A percentile compares a stretch with the other conserved stretches of the same genome.
Evolutionary conservation across 2,329 filamentous ascomycete genomes (phyloP).

Genomic region (Taxawa tesnikishii): DNA sequence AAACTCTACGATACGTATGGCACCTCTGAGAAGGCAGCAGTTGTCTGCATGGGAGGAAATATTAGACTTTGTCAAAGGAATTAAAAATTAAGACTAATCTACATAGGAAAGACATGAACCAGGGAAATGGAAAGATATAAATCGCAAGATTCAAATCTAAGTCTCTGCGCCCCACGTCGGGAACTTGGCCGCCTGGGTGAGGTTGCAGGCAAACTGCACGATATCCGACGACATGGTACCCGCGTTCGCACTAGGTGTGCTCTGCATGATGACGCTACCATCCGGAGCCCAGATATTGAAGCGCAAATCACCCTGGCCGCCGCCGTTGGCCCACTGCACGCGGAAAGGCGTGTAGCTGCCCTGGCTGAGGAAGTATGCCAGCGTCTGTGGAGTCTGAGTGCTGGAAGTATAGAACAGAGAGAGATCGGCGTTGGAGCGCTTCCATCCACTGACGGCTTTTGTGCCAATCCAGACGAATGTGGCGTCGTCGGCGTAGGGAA

Average conservation of each 20-base stretch:
- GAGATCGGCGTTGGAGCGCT: constrained; percentile 7
- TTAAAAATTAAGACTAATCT: too few species aligned
- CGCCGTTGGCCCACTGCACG: constrained; percentile 8
- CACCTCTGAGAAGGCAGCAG: too few species aligned
- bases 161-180: constrained; percentile 8
- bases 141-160: too few species aligned
- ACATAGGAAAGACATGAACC: too few species aligned
- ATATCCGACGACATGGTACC: constrained; percentile 6
- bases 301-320: constrained; percentile 8
- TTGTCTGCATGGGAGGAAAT: too few species aligned
- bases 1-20: too few species aligned
- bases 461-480: constrained; percentile 7
- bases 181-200: constrained; percentile 6
- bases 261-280: constrained; percentile 2
- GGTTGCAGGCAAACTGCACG: constrained; percentile 6
- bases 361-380: constrained; percentile 5
- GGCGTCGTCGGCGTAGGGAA: constrained; percentile 9
- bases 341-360: constrained; percentile 6
- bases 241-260: constrained; percentile 1
- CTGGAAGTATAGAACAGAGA: constrained; percentile 7
- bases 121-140: too few species aligned
- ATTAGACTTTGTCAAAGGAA: too few species aligned
- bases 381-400: constrained; percentile 5
- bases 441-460: constrained; percentile 9
- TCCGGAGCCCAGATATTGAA: constrained; percentile 6